Evolutionary conservation across 2,329 filamentous ascomycete genomes (phyloP).

Genomic region (Paecilomyces fulvus): DNA sequence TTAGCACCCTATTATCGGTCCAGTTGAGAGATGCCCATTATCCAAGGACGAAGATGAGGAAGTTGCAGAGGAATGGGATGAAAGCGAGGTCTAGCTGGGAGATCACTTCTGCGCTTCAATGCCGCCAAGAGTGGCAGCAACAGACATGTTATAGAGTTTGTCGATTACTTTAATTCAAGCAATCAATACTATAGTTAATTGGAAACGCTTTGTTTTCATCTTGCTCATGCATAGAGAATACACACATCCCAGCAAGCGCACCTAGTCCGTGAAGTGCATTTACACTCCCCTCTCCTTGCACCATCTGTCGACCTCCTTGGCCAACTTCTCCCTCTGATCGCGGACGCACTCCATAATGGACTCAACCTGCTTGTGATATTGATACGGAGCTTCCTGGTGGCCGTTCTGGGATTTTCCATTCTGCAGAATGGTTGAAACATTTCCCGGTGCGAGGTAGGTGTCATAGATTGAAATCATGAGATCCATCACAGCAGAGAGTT

Average conservation of each 20-base stretch:
- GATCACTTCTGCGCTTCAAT: no score
- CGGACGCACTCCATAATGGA: slow-evolving; percentile 27
- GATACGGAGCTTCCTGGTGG: slow-evolving; percentile 11
- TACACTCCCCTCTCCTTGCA: slow-evolving; percentile 38
- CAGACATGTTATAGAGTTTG: neutral
- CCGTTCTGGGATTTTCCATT: slow-evolving; percentile 5
- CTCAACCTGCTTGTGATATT: slow-evolving; percentile 20
- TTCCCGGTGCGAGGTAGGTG: slow-evolving; percentile 26
- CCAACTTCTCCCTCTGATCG: slow-evolving; percentile 28
- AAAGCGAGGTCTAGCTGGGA: no score
- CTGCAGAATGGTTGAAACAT: slow-evolving; percentile 10
- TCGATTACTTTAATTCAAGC: neutral
- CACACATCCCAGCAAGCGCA: neutral
- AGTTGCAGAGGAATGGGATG: no score
- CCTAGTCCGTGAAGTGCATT: neutral
- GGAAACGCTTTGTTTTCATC: neutral
- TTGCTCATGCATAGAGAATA: neutral
- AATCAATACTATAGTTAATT: neutral
- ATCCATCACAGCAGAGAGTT: slow-evolving; percentile 41
- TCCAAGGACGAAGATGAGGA: no score
- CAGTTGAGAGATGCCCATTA: no score
- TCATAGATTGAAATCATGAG: slow-evolving; percentile 39
- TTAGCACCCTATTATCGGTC: no score
- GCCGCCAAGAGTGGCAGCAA: no score
- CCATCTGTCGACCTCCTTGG: slow-evolving; percentile 38